Percentiles rank a stretch among this genome's conserved stretches.
Conservation (phyloP, 2,329 filamentous ascomycete species). For the Botrytis squamosa region DNA sequence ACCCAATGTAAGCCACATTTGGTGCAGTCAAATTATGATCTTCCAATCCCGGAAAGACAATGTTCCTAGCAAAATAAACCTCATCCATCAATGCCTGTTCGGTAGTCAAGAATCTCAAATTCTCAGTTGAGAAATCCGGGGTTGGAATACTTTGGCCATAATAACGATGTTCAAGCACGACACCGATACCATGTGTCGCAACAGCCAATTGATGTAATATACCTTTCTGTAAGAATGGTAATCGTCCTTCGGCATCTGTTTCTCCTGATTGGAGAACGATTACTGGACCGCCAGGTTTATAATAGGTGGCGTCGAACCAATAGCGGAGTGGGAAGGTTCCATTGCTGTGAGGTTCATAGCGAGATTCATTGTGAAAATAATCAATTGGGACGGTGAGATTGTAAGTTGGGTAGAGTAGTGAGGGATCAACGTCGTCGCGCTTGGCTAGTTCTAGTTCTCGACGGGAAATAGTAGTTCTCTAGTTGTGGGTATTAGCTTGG, state of each 20-base stretch:
- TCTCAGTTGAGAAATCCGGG: conserved; percentile 63
- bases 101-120: conserved; percentile 77
- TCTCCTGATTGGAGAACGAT: conserved; percentile 76
- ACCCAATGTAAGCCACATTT: conserved; percentile 70
- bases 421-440: conserved; percentile 29
- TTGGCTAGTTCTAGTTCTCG: conserved; percentile 19
- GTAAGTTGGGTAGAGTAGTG: conserved; percentile 38
- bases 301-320: conserved; percentile 78
- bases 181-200: conserved; percentile 71
- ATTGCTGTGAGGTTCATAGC: conserved; percentile 74
- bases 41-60: conserved; percentile 69
- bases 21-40: conserved; percentile 64
- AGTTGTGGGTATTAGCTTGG: neutral
- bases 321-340: conserved; percentile 71
- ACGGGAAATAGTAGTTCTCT: conserved; percentile 32
- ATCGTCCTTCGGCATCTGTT: conserved; percentile 58
- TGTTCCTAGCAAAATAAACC: conserved; percentile 74
- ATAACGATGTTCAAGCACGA: conserved; percentile 84
- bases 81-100: conserved; percentile 80
- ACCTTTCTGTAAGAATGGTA: conserved; percentile 74
- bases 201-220: conserved; percentile 69
- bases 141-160: conserved; percentile 76
- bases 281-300: conserved; percentile 75
- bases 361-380: conserved; percentile 78
- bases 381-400: conserved; percentile 54